Evolutionary conservation across 306 rosid species (phyloP).

Genomic region (Vigna unguiculata): DNA sequence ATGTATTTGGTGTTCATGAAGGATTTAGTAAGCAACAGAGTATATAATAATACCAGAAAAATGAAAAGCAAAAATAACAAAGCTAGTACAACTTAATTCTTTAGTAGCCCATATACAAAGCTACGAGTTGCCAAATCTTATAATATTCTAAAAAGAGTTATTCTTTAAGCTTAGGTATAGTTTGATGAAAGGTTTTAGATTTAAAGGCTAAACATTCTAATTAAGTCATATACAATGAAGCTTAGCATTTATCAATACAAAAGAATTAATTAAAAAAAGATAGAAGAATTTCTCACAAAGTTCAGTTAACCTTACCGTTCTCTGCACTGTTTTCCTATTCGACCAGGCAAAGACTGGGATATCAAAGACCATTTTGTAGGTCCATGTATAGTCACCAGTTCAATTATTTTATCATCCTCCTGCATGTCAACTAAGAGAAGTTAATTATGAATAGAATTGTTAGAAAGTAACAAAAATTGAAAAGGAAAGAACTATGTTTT

Average conservation of each 20-base stretch:
- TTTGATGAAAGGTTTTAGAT: constrained; percentile 14
- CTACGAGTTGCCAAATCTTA: constrained; percentile 4
- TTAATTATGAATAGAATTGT: constrained; percentile 40
- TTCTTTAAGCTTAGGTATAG: not conserved
- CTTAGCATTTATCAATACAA: too few relatives aligned
- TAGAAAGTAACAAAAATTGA: constrained; percentile 17
- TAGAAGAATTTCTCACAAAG: constrained; percentile 4
- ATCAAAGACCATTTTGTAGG: constrained; percentile 94
- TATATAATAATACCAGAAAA: not conserved
- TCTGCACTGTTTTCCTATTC: constrained; percentile 97
- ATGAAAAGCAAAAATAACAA: not conserved
- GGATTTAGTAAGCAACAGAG: not conserved
- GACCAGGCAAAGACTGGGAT: constrained; percentile 94
- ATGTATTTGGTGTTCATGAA: not conserved
- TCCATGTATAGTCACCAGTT: constrained; percentile 78
- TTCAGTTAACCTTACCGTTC: constrained; percentile 69
- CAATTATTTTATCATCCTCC: constrained; percentile 93
- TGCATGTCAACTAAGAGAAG: constrained; percentile 47
- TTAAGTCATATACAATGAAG: not conserved
- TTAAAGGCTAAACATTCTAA: constrained; percentile 21
- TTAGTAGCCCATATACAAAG: constrained; percentile 25
- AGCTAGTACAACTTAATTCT: not conserved
- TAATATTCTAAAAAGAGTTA: not conserved
- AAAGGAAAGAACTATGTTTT: constrained; percentile 32
- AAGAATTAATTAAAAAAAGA: not conserved